These are phyloP conservation scores for Zarea fungicola DNA, from an alignment of 2,329 filamentous ascomycete species.

Conservation along the genomic window DNA sequence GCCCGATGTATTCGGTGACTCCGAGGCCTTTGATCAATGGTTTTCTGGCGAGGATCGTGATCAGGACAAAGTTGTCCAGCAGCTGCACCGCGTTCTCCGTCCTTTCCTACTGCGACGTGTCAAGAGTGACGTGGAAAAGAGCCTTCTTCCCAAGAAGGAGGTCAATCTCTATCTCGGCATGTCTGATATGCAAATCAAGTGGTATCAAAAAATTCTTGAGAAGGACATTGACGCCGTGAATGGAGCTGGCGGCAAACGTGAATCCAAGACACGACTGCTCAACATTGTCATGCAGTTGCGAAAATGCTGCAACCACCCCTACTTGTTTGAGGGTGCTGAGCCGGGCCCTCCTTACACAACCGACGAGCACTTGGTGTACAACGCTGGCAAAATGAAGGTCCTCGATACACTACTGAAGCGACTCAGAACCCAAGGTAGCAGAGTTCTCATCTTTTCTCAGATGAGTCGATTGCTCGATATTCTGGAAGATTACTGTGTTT, in stretches of 20 bases:
- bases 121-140: constrained; percentile 98
- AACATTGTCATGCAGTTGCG: constrained; percentile 99
- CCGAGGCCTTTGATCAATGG: constrained; percentile 97
- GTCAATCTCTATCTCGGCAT: constrained; percentile 96
- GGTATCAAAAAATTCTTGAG: constrained; percentile 98
- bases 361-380: constrained; percentile 89
- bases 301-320: constrained; percentile 98
- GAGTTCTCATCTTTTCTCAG: constrained; percentile 98
- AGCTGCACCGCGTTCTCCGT: constrained; percentile 85
- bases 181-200: constrained; percentile 98
- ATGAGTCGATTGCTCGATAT: constrained; percentile 98
- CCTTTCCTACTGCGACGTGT: constrained; percentile 94
- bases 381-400: constrained; percentile 95
- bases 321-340: constrained; percentile 95
- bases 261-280: constrained; percentile 92
- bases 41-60: constrained; percentile 87
- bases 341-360: constrained; percentile 97
- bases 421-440: constrained; percentile 79
- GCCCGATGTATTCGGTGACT: constrained; percentile 96
- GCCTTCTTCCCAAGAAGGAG: constrained; percentile 93
- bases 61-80: constrained; percentile 92
- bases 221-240: constrained; percentile 99
- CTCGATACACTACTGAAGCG: constrained; percentile 85
- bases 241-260: constrained; percentile 89
- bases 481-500: constrained; percentile 95